These are phyloP conservation scores for Penicillium sp. DNA, from an alignment of 2,329 filamentous ascomycete genomes.

Conservation along the genomic window DNA sequence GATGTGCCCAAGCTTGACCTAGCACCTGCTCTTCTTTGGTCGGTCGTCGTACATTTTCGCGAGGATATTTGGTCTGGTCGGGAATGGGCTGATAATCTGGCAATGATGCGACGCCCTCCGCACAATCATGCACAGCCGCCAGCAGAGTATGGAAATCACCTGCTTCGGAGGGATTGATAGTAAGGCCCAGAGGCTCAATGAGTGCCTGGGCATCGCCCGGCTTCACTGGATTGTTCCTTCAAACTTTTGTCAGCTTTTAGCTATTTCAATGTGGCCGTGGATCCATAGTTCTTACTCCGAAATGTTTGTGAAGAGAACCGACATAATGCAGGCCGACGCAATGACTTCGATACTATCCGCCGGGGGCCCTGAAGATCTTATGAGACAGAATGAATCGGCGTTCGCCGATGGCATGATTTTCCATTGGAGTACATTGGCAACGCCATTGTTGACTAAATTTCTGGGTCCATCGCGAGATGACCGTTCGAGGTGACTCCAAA, in stretches of 20 bases:
- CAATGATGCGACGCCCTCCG: slow-evolving; percentile 42
- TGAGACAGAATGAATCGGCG: slow-evolving; percentile 1
- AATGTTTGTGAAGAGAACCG: slow-evolving; percentile 29
- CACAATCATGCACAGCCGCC: slow-evolving; percentile 51
- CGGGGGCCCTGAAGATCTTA: slow-evolving; percentile 6
- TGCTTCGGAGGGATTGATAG: slow-evolving; percentile 36
- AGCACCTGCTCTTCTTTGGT: slow-evolving; percentile 41
- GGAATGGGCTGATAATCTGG: slow-evolving; percentile 47
- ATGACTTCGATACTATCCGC: neutral
- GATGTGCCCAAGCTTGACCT: slow-evolving; percentile 51
- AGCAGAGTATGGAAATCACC: slow-evolving; percentile 48
- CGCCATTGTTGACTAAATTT: neutral
- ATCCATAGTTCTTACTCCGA: slow-evolving; percentile 18
- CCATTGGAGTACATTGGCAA: neutral
- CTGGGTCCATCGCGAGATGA: neutral
- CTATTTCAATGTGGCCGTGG: neutral
- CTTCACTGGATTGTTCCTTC: slow-evolving; percentile 39
- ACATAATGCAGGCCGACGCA: slow-evolving; percentile 17
- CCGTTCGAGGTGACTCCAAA: slow-evolving; percentile 13
- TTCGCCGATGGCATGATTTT: slow-evolving; percentile 2
- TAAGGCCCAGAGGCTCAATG: slow-evolving; percentile 37
- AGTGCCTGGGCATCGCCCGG: slow-evolving; percentile 39
- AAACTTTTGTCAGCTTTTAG: neutral
- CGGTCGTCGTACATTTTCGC: slow-evolving; percentile 44
- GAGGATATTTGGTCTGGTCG: slow-evolving; percentile 44